Conservation (phyloP, 164 flowering plant genomes). For the Tetracentron sinense region DNA sequence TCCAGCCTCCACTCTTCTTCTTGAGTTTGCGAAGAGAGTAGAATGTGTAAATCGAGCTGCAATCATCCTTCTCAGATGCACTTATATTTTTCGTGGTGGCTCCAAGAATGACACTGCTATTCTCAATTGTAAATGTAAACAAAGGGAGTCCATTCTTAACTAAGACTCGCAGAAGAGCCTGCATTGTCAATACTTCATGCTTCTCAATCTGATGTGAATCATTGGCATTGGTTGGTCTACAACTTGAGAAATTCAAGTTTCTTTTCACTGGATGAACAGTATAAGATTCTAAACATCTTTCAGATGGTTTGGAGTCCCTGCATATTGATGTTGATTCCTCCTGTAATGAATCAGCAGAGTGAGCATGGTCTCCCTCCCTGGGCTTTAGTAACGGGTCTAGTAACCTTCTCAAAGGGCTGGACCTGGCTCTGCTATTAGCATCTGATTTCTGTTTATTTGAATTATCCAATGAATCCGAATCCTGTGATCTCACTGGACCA, state of each 20-base stretch:
- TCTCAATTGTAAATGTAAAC: slow-evolving; percentile 53
- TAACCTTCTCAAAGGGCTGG: slow-evolving; percentile 79
- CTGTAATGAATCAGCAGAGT: slow-evolving; percentile 16
- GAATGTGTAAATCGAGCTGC: slow-evolving; percentile 41
- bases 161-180: slow-evolving; percentile 54
- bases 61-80: slow-evolving; percentile 36
- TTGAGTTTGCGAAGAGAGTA: slow-evolving; percentile 57
- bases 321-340: slow-evolving; percentile 10
- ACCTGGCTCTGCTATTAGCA: slow-evolving; percentile 39
- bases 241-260: slow-evolving; percentile 21
- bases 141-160: slow-evolving; percentile 55
- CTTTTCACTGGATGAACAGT: slow-evolving; percentile 22
- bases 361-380: slow-evolving; percentile 26
- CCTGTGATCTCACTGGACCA: slow-evolving; percentile 40
- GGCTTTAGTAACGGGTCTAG: slow-evolving; percentile 64
- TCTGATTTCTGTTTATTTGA: slow-evolving; percentile 24
- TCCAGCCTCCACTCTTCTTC: slow-evolving; percentile 66
- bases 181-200: slow-evolving; percentile 24
- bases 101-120: slow-evolving; percentile 44
- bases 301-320: slow-evolving; percentile 8
- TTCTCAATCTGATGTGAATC: slow-evolving; percentile 23
- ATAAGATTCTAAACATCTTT: slow-evolving; percentile 8
- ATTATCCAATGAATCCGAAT: slow-evolving; percentile 22
- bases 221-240: slow-evolving; percentile 6
- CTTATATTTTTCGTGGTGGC: slow-evolving; percentile 38